A percentile compares a stretch with the other conserved stretches of the same genome.
phyloP scores from a whole-genome alignment of 257 asterid genomes.

The Salvia splendens region DNA sequence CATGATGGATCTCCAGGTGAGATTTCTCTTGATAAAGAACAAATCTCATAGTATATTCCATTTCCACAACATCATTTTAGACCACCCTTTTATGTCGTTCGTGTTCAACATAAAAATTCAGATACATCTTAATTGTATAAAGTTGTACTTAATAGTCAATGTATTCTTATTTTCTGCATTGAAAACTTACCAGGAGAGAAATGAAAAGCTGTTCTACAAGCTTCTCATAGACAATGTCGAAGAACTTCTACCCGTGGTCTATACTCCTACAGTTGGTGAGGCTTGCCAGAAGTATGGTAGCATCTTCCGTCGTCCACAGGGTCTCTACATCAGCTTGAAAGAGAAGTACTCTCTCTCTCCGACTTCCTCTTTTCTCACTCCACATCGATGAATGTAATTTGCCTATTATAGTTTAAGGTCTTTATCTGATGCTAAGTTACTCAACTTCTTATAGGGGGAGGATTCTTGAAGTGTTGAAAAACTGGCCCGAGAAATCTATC shows the following conservation, averaged over 20 bases:
- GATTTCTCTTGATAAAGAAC: background rate
- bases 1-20: slow-evolving; percentile 99
- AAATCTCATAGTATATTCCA: background rate
- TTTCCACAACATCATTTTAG: background rate
- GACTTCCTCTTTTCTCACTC: background rate
- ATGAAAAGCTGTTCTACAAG: slow-evolving; percentile 88
- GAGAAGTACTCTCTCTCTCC: slow-evolving; percentile 56
- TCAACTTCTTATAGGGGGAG: slow-evolving; percentile 54
- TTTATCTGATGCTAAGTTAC: slow-evolving; percentile 15
- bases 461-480: slow-evolving; percentile 86
- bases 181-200: slow-evolving; percentile 63
- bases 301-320: slow-evolving; percentile 96
- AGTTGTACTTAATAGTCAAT: too few species aligned
- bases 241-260: slow-evolving; percentile 88
- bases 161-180: background rate
- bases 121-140: background rate
- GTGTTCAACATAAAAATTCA: background rate
- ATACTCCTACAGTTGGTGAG: slow-evolving; percentile 96
- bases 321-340: slow-evolving; percentile 86
- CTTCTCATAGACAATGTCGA: slow-evolving; percentile 88
- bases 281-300: slow-evolving; percentile 98
- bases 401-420: slow-evolving; percentile 11
- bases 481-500: slow-evolving; percentile 88
- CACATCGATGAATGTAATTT: background rate
- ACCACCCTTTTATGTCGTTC: background rate